phyloP scores from a whole-genome alignment of 768 basidiomycete species.

The Suillus lakei region DNA sequence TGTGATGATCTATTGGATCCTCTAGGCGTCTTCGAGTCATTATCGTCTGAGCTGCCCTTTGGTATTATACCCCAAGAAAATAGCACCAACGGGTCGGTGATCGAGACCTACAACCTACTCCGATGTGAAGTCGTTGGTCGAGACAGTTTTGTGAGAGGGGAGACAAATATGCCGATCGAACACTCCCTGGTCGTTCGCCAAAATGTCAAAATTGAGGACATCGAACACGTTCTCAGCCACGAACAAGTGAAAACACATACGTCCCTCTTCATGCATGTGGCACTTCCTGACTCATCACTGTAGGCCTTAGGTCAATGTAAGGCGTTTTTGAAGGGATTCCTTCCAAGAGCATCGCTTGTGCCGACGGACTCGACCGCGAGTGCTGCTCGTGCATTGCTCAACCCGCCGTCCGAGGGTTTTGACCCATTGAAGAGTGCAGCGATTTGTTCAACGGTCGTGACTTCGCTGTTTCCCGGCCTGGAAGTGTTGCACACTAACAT shows the following conservation, averaged over 20 bases:
- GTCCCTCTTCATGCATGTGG: conserved; percentile 11
- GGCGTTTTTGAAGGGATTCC: conserved; percentile 55
- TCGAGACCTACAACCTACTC: conserved; percentile 74
- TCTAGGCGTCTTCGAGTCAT: conserved; percentile 61
- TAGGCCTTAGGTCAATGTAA: conserved; percentile 83
- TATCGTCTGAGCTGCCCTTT: conserved; percentile 48
- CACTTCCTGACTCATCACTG: conserved; percentile 7
- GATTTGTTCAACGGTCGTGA: conserved; percentile 73
- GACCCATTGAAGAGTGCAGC: conserved; percentile 61
- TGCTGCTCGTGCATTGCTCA: conserved; percentile 56
- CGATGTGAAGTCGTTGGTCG: conserved; percentile 45
- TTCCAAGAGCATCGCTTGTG: conserved; percentile 57
- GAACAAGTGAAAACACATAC: conserved; percentile 60
- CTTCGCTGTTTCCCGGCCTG: conserved; percentile 61
- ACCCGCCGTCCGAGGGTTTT: conserved; percentile 38
- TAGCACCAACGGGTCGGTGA: conserved; percentile 71
- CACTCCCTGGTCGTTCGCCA: conserved; percentile 71
- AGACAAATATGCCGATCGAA: conserved; percentile 60
- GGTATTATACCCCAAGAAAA: conserved; percentile 86
- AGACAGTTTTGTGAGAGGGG: conserved; percentile 60
- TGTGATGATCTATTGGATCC: conserved; percentile 1
- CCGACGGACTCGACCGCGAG: conserved; percentile 75
- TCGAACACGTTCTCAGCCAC: conserved; percentile 71
- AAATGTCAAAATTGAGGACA: conserved; percentile 58
- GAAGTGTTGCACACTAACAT: conserved; percentile 65